Percentiles rank a stretch among this genome's conserved stretches.
Evolutionary conservation across 768 basidiomycete species (phyloP).

Genomic region (Agaricus blazei): DNA sequence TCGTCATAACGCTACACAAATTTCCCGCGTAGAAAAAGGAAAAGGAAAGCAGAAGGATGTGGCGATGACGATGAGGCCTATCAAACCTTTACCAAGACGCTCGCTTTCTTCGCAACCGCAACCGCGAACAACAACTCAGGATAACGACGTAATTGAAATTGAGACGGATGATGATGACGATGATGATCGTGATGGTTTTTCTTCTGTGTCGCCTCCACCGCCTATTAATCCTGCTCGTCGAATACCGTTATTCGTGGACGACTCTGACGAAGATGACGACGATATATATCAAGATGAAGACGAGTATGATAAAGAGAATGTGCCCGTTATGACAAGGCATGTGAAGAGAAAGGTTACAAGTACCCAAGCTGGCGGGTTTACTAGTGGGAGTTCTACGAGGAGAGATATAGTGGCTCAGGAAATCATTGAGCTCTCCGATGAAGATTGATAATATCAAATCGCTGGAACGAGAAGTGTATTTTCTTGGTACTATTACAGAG

Average conservation of each 20-base stretch:
- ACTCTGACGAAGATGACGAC: constrained; percentile 6
- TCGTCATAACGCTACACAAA: not conserved
- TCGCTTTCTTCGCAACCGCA: not conserved
- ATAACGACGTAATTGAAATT: constrained; percentile 1
- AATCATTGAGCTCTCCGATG: constrained; percentile 57
- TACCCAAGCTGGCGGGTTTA: not conserved
- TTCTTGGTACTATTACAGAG: constrained; percentile 6
- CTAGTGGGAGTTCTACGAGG: constrained; percentile 10
- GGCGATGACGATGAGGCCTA: not conserved
- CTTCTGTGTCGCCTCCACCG: too few species aligned
- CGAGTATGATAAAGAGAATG: constrained; percentile 61
- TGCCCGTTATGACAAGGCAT: constrained; percentile 44
- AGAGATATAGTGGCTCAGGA: constrained; percentile 26
- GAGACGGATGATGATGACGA: not conserved
- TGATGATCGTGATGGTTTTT: too few species aligned
- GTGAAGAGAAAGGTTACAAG: constrained; percentile 33
- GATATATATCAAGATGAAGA: constrained; percentile 27
- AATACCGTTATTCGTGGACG: too few species aligned
- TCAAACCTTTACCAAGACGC: constrained; percentile 4
- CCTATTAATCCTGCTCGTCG: too few species aligned
- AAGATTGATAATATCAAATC: constrained; percentile 26
- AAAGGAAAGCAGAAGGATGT: not conserved
- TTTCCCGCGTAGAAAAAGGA: not conserved
- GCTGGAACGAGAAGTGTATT: not conserved
- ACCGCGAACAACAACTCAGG: not conserved